A percentile compares a stretch with the other conserved stretches of the same genome.
phyloP scores from a whole-genome alignment of 305 asterid genomes.

The Fraxinus angustifolia region DNA sequence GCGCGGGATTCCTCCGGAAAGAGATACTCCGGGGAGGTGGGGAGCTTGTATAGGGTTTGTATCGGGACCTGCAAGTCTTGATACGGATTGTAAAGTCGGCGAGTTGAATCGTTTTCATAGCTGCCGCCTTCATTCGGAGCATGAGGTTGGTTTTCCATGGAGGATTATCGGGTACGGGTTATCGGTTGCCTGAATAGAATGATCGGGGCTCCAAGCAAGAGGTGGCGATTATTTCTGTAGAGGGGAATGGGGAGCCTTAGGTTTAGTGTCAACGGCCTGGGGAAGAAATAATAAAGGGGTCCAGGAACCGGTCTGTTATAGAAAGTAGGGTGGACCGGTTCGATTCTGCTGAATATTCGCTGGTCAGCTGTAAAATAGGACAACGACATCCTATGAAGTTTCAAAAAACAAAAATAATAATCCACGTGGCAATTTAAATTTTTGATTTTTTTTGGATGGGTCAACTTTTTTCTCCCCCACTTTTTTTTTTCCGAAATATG shows the following conservation, averaged over 20 bases:
- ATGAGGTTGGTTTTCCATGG: conserved; percentile 69
- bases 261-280: neutral
- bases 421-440: neutral
- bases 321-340: neutral
- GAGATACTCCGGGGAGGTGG: conserved; percentile 79
- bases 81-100: conserved; percentile 86
- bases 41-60: conserved; percentile 63
- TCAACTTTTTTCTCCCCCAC: neutral
- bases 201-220: neutral
- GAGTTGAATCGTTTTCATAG: conserved; percentile 39
- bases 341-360: neutral
- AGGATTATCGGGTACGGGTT: conserved; percentile 26
- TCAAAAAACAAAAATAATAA: too few species aligned
- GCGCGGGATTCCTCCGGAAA: conserved; percentile 70
- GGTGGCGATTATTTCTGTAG: neutral
- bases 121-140: conserved; percentile 41
- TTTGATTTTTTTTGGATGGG: neutral
- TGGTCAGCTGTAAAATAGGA: neutral
- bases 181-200: neutral
- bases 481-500: too few species aligned
- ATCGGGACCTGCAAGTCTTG: conserved; percentile 65
- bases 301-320: neutral
- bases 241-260: neutral
- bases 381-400: neutral
- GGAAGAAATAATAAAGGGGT: neutral